Conservation (phyloP, 192 early-diverging fungal species). For the Spinellus fusiger region DNA sequence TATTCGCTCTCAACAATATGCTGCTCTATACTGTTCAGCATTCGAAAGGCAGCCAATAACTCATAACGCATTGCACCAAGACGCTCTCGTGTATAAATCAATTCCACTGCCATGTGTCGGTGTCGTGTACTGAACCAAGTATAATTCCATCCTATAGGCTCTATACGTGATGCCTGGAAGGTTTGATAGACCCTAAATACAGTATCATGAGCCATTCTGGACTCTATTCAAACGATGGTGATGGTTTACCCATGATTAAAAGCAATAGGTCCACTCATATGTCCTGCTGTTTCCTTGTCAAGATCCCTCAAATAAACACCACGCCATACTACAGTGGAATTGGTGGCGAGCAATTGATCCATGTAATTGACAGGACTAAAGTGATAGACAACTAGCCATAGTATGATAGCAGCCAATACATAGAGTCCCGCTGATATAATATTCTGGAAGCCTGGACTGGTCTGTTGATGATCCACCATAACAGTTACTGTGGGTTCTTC, state of each 20-base stretch:
- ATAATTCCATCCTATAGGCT: constrained; percentile 15
- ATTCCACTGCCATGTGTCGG: constrained; percentile 38
- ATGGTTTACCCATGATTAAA: constrained; percentile 10
- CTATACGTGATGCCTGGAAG: constrained; percentile 23
- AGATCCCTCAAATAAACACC: constrained; percentile 44
- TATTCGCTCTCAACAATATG: constrained; percentile 44
- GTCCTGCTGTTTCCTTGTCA: constrained; percentile 30
- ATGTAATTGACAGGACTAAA: not conserved
- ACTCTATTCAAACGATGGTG: not conserved
- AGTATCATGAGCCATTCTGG: not conserved
- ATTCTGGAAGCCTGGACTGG: too few species aligned
- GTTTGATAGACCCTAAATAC: constrained; percentile 9
- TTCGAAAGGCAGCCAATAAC: constrained; percentile 37
- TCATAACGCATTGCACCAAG: constrained; percentile 44
- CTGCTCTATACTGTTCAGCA: constrained; percentile 42
- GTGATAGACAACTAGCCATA: not conserved
- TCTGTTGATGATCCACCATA: too few species aligned
- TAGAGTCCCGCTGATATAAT: too few species aligned
- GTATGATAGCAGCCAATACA: too few species aligned
- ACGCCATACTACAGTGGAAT: constrained; percentile 24
- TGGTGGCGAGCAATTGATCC: constrained; percentile 1
- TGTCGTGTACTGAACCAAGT: constrained; percentile 37
- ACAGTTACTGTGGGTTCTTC: not conserved
- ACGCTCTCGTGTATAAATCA: constrained; percentile 40
- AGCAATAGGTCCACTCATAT: not conserved